Base-by-base conservation (phyloP, 192 early-diverging fungal genomes). In the Tieghemiomyces parasiticus region DNA sequence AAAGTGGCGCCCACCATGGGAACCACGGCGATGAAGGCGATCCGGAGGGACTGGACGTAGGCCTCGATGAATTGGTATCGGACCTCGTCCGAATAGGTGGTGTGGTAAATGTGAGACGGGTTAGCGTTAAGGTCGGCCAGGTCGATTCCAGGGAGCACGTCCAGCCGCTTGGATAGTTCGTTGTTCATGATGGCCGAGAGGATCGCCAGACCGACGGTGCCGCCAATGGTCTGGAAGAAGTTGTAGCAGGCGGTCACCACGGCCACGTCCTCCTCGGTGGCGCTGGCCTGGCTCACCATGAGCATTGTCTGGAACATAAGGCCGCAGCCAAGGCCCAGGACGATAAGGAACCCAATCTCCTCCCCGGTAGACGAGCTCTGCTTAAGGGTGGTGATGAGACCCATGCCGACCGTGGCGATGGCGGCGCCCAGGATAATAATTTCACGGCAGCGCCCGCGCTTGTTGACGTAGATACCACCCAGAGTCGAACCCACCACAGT, bases 341-440 rank as follows among this genome's bases (percentile, higher is more conserved):
- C n/a, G 16, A 75, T 34, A 46, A 88, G 67, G 26, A 74, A 68
- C 33, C 76, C 79, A 58, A 80, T 69, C 45, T 81, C 74, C 35
- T 67, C 72, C 31, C 71, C 77, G 31, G 63, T 63, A 28, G 16
- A 69, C 13, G 73, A 78, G 14, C 74, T 30, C 38, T 73, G 71
- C 54, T 80, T 61, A n/a, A 81, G 67, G n/a, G 79, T 63, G 31
- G 76, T 65, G 53, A 81, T 76, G 13, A 87, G 68, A 0, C 78
- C 77, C 2, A 71, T 62, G 0, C 83, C 82, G 0, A 80, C 46
- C 1, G 75, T 68, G 60, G 75, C 72, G 10, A 80, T 19, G 3
- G 64, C 65, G 13, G 71, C 71, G 25, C 85, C 85, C n/a, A 81
- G 9, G 13, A 74, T 65, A 12, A 82, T 69, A 51, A 78, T 72